Percentiles rank a stretch among this genome's conserved stretches.
Conservation (phyloP, 2,329 filamentous ascomycete species). For the Lizonia empirigonia region DNA sequence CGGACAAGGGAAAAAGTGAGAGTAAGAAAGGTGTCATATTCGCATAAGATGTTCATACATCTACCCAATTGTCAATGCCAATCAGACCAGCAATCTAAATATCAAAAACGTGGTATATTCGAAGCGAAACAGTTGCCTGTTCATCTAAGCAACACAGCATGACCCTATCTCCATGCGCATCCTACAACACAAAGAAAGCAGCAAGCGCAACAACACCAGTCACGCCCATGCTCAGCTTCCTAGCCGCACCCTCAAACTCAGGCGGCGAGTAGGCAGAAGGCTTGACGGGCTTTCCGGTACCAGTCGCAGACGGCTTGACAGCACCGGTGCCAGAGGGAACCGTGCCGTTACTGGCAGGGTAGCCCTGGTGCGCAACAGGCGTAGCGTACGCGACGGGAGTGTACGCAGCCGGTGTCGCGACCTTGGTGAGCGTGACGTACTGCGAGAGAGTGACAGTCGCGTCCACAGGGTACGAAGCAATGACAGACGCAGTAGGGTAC, state of each 20-base stretch:
- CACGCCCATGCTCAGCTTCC: slow-evolving; percentile 28
- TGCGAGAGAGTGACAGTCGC: slow-evolving; percentile 17
- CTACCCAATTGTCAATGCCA: slow-evolving; percentile 5
- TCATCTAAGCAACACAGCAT: neutral
- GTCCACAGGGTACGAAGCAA: neutral
- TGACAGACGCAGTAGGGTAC: slow-evolving; percentile 2
- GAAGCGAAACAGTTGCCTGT: slow-evolving; percentile 5
- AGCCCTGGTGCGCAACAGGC: slow-evolving; percentile 8
- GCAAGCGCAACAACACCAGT: slow-evolving; percentile 26
- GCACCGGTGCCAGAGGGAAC: slow-evolving; percentile 16
- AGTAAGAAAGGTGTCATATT: slow-evolving; percentile 2
- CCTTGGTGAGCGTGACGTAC: slow-evolving; percentile 33
- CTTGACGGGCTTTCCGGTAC: slow-evolving; percentile 17
- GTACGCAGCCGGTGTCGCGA: slow-evolving; percentile 23
- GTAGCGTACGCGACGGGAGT: slow-evolving; percentile 15
- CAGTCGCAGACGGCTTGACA: slow-evolving; percentile 6
- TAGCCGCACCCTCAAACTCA: slow-evolving; percentile 36
- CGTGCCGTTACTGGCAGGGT: slow-evolving; percentile 12
- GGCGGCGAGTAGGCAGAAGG: slow-evolving; percentile 19
- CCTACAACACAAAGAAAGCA: slow-evolving; percentile 32
- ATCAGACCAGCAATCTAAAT: slow-evolving; percentile 2
- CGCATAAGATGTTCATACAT: slow-evolving; percentile 10
- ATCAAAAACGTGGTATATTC: slow-evolving; percentile 4
- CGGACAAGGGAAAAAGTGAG: neutral
- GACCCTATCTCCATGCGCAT: neutral